Conservation (phyloP, 331 rosid genomes). For the Erythrophleum ivorense region DNA sequence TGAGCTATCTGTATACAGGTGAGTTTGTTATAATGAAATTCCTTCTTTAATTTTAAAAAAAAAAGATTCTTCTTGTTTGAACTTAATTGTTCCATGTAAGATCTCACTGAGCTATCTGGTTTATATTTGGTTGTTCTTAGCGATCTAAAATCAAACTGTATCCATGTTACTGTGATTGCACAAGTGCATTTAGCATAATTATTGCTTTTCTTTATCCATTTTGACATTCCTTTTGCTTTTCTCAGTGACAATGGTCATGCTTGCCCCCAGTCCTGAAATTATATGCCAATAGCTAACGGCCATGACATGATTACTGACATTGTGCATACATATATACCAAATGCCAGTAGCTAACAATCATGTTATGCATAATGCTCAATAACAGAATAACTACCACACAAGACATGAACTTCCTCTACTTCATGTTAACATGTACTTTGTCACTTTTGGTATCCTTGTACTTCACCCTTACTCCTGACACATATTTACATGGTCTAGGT, state of each 20-base stretch:
- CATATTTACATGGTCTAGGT: conserved; percentile 1
- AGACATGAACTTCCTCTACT: background rate
- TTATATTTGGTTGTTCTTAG: background rate
- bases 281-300: too few relatives aligned
- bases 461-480: conserved; percentile 14
- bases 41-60: too few relatives aligned
- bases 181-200: conserved; percentile 6
- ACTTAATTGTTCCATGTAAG: background rate
- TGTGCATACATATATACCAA: too few relatives aligned
- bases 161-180: background rate
- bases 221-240: background rate
- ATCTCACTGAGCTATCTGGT: background rate
- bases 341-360: too few relatives aligned
- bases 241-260: background rate
- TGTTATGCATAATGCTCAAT: too few relatives aligned
- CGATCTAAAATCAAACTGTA: background rate
- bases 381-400: too few relatives aligned
- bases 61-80: background rate
- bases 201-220: conserved; percentile 11
- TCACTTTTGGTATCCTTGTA: conserved; percentile 36
- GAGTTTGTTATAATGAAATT: conserved; percentile 17
- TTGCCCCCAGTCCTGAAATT: background rate
- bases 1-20: too few relatives aligned
- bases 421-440: background rate
- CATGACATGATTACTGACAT: too few relatives aligned